phyloP scores from a whole-genome alignment of 192 early-diverging fungal species.

The Coemansia sp. region DNA sequence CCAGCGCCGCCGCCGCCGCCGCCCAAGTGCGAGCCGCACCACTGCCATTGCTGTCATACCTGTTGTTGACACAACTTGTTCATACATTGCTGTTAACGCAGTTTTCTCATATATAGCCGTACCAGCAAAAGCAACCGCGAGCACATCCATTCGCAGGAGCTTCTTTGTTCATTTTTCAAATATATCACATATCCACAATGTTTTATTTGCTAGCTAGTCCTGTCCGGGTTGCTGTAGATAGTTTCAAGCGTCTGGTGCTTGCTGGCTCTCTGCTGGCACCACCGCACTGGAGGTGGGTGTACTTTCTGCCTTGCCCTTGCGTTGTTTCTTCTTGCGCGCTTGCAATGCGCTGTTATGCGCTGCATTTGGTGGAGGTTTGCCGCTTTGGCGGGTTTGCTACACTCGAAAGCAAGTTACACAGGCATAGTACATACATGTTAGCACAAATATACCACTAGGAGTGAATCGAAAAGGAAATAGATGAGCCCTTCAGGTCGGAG shows the following conservation, averaged over 20 bases:
- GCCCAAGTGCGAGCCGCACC: constrained; percentile 9
- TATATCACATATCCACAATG: too few species aligned
- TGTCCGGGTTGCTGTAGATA: background rate
- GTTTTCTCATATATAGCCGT: background rate
- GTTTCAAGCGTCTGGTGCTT: background rate
- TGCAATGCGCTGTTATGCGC: background rate
- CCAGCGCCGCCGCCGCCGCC: constrained; percentile 13
- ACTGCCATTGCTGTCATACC: constrained; percentile 35
- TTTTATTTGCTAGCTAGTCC: background rate
- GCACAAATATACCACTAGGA: background rate
- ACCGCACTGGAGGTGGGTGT: background rate
- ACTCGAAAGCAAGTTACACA: background rate
- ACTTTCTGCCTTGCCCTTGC: background rate
- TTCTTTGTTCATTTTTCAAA: too few species aligned
- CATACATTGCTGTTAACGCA: background rate
- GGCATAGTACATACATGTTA: background rate
- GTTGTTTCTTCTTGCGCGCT: constrained; percentile 4
- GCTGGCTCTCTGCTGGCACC: background rate
- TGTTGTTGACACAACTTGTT: constrained; percentile 12
- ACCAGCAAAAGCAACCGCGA: background rate
- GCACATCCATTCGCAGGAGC: background rate
- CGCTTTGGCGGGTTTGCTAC: constrained; percentile 4
- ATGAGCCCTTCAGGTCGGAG: background rate
- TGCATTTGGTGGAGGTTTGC: background rate
- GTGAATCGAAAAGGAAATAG: background rate